Evolutionary conservation across 176 grass and related monocot species (phyloP), one percentile per base, ranked within the genome.

Genomic region (bread wheat (Triticum aestivum)): DNA sequence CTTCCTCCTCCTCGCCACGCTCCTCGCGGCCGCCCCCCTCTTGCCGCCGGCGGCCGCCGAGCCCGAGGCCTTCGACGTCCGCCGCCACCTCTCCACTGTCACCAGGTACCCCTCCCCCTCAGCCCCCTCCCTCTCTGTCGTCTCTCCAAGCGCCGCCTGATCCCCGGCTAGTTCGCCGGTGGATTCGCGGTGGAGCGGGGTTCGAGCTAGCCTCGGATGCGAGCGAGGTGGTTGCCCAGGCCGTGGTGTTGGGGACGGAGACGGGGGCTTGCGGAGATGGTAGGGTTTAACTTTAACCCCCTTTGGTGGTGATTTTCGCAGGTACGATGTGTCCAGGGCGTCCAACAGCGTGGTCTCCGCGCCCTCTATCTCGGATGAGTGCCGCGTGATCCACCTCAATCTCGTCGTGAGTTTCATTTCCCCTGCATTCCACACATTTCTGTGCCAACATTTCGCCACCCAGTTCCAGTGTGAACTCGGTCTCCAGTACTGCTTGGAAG

Each of bases 11-110:
- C 32, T 69, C 33, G 72, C 81, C 66, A 20, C 56, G 70, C 64
- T 92, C 85, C 65, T 89, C 67, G 61, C 83, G 64, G 77, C 79
- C 54, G 82, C 82, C 71, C 51, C 77, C 21, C 29, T 85, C 59
- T 54, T 2, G 45, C 45, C 45, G 45, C 3, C 23, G 24, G 20
- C 81, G 30, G 59, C 71, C 39, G 85, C 59, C 23, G 71, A 79
- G 17, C 42, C 81, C 35, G 86, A 32, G 27, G 61, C 71, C 3
- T 94, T 99, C 88, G 94, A 96, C 75, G 94, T 99, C 76, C 90
- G 97, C 49, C 90, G 88, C 29, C 94, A 99, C 88, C 94, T 99
- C 89, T 96, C 94, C 68, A 99, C 97, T 62, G 94, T 99, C 84
- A 93, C 97, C 82, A 94, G 97, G 97, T 96, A 7, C 47, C 21